A percentile compares a stretch with the other conserved stretches of the same genome.
These are phyloP conservation scores for Cutaneotrichosporon arboriforme DNA, from an alignment of 1,284 basidiomycete species.

Conservation along the genomic window DNA sequence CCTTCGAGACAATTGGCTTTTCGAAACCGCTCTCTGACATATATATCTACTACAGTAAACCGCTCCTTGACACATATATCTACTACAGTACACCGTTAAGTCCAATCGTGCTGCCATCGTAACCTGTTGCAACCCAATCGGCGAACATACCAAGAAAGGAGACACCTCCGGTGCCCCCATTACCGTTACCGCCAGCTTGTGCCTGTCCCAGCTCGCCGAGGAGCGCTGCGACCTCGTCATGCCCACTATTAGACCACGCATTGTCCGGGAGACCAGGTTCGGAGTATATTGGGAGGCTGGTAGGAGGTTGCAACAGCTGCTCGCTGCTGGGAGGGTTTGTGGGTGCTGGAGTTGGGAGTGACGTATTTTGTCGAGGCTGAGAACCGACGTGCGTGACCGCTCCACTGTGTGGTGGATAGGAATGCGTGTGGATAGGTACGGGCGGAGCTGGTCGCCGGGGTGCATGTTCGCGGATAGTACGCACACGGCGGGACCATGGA, in stretches of 20 bases:
- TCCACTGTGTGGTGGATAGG: neutral
- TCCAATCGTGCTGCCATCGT: constrained; percentile 1
- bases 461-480: constrained; percentile 3
- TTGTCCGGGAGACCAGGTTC: neutral
- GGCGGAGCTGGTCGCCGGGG: constrained; percentile 3
- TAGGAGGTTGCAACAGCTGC: neutral
- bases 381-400: neutral
- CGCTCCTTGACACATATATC: too few relatives aligned
- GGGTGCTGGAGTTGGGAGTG: constrained; percentile 1
- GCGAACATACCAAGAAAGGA: constrained; percentile 7
- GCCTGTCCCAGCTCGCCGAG: constrained; percentile 7
- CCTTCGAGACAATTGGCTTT: too few relatives aligned
- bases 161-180: neutral
- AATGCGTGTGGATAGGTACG: neutral
- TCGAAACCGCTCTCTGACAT: too few relatives aligned
- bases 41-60: too few relatives aligned
- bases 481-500: constrained; percentile 15
- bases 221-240: constrained; percentile 11
- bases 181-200: neutral
- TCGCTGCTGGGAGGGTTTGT: neutral
- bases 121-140: constrained; percentile 16
- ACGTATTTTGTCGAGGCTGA: neutral
- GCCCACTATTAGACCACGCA: constrained; percentile 1
- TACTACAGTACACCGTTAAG: neutral
- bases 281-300: constrained; percentile 1